Evolutionary conservation across 768 basidiomycete species (phyloP), one percentile per base, ranked within the genome.

Genomic region (Lactarius indigo): DNA sequence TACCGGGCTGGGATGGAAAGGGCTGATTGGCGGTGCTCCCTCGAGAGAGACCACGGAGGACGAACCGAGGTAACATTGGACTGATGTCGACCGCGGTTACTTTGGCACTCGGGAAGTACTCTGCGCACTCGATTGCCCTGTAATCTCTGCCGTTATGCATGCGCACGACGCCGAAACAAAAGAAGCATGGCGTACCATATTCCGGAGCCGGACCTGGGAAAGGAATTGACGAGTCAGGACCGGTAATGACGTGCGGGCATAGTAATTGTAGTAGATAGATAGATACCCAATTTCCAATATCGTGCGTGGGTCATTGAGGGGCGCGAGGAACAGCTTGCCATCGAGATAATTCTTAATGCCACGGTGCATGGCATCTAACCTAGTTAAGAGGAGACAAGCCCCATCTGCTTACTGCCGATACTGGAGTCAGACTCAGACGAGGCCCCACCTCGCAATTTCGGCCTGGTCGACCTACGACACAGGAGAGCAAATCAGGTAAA

Each of bases 81-180:
- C 42, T 59, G 56, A 71, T 61, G 55, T 74, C 73, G 3, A 70
- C 67, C 9, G 70, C 73, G 47, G 68, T 63, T 26, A 74, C 70
- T 37, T 66, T 57, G n/a, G 68, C 61, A 44, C 60, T 35, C 0
- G 68, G 68, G 54, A 58, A 66, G 5, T 54, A 57, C 42, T 68
- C 66, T 33, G 71, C 73, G 26, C 67, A 68, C 50, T 73, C 67
- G 52, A 73, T 73, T 12, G 74, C 73, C 74, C 74, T 73, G 39
- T 61, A 50, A 23, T 18, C 20, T 18, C 20, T 28, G 35, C 50
- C 9, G 47, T 39, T 6, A 15, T 23, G 5, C 6, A 52, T 26
- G 26, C 50, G 54, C 60, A 15, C 57, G 60, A 31, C 17, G 15
- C 0, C 9, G 2, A 12, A n/a, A 20, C 10, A 5, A 50, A 18